phyloP scores from a whole-genome alignment of 805 yeast genomes.

The Diddensiella santjacobensis region DNA sequence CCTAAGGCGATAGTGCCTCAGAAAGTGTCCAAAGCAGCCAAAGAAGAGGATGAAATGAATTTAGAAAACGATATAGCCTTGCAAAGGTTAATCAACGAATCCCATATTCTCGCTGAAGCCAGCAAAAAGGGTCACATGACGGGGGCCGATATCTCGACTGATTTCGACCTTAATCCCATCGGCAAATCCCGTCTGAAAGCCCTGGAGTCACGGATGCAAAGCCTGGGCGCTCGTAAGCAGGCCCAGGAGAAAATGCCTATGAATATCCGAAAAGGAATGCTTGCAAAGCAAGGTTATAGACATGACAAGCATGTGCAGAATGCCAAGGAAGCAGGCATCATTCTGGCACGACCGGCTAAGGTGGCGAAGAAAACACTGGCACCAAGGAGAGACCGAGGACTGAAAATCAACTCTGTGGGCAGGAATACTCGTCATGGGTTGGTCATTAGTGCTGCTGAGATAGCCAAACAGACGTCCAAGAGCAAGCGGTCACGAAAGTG shows the following conservation, averaged over 20 bases:
- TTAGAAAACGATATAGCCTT: conserved; percentile 64
- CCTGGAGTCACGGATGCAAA: conserved; percentile 33
- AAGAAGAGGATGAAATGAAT: conserved; percentile 42
- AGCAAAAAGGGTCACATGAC: conserved; percentile 24
- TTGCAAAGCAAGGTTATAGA: conserved; percentile 50
- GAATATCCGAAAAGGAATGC: conserved; percentile 81
- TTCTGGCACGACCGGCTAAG: conserved; percentile 52
- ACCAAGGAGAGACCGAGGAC: conserved; percentile 64
- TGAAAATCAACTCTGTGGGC: conserved; percentile 74
- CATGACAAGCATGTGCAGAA: conserved; percentile 58
- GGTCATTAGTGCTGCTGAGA: conserved; percentile 62
- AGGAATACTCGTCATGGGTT: conserved; percentile 75
- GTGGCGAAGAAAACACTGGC: conserved; percentile 34
- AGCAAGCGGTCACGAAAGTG: background rate
- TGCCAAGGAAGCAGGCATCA: conserved; percentile 86
- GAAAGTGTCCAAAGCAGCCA: conserved; percentile 11
- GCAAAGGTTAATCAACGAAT: conserved; percentile 63
- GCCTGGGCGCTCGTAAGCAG: conserved; percentile 30
- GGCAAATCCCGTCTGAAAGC: conserved; percentile 38
- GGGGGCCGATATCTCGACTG: conserved; percentile 34
- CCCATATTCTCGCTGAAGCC: conserved; percentile 51
- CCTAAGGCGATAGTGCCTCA: conserved; percentile 27
- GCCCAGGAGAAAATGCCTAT: conserved; percentile 81
- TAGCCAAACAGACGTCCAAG: conserved; percentile 37
- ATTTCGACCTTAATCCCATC: conserved; percentile 30